A percentile compares a stretch with the other conserved stretches of the same genome.
Evolutionary conservation across 805 yeast species (phyloP).

Genomic region (Wickerhamomyces tratensis): DNA sequence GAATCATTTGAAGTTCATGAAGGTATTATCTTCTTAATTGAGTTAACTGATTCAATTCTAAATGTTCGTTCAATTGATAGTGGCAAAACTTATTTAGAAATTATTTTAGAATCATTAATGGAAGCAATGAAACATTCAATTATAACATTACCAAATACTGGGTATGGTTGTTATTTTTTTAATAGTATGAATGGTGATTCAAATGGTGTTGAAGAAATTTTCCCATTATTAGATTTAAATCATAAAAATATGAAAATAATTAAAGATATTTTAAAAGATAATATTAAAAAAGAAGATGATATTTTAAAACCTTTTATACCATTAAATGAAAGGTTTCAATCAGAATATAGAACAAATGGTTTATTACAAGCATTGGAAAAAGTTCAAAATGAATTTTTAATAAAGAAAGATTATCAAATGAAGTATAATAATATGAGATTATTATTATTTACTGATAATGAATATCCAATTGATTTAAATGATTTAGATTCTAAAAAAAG

Average conservation of each 20-base stretch:
- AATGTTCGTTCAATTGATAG: constrained; percentile 24
- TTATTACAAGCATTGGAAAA: constrained; percentile 36
- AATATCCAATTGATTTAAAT: constrained; percentile 44
- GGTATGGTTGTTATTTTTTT: constrained; percentile 63
- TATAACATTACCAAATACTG: constrained; percentile 57
- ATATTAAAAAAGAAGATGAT: constrained; percentile 9
- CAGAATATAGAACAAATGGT: constrained; percentile 18
- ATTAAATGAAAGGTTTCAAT: constrained; percentile 20
- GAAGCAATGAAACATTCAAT: constrained; percentile 60
- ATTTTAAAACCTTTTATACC: constrained; percentile 13
- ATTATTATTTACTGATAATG: constrained; percentile 69
- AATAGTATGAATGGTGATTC: constrained; percentile 30
- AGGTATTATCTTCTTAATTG: constrained; percentile 55
- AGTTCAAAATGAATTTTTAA: constrained; percentile 45
- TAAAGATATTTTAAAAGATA: constrained; percentile 40
- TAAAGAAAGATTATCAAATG: constrained; percentile 27
- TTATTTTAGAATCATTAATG: constrained; percentile 45
- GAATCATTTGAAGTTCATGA: constrained; percentile 39
- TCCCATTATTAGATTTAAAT: constrained; percentile 46
- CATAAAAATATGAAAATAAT: constrained; percentile 46
- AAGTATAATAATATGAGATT: constrained; percentile 47
- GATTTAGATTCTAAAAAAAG: constrained; percentile 31
- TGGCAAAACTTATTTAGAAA: constrained; percentile 33
- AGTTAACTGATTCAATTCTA: constrained; percentile 39
- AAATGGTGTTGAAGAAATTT: constrained; percentile 37